phyloP scores from a whole-genome alignment of 1,284 basidiomycete species.

The Moesziomyces aphidis region DNA sequence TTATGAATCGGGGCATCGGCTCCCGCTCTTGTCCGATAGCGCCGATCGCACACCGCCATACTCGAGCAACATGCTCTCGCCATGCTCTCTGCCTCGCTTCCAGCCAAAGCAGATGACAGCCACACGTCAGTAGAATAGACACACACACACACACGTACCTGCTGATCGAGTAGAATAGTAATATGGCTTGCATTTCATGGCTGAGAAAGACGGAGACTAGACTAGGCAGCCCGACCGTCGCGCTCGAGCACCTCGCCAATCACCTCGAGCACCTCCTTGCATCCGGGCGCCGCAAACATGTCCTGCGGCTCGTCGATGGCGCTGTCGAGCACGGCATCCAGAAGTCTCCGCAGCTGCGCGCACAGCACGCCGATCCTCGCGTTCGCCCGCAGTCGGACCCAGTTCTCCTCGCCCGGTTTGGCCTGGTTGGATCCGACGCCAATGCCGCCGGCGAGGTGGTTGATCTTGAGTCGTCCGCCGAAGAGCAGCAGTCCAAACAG shows the following conservation, averaged over 20 bases:
- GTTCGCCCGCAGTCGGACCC: slow-evolving; percentile 81
- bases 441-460: slow-evolving; percentile 78
- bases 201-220: background rate
- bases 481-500: slow-evolving; percentile 86
- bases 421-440: slow-evolving; percentile 67
- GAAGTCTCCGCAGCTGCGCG: slow-evolving; percentile 78
- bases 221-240: slow-evolving; percentile 25
- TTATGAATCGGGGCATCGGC: background rate
- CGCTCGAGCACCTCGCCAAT: slow-evolving; percentile 33
- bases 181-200: background rate
- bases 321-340: slow-evolving; percentile 35
- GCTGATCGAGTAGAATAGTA: background rate
- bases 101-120: background rate
- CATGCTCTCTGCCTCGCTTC: background rate
- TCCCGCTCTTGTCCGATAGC: background rate
- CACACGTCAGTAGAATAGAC: background rate
- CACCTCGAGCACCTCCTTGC: slow-evolving; percentile 30
- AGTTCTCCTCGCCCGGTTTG: slow-evolving; percentile 62
- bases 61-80: too few relatives aligned
- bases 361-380: slow-evolving; percentile 89
- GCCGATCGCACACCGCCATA: background rate
- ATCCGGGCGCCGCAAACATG: slow-evolving; percentile 37
- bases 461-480: slow-evolving; percentile 81
- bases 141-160: background rate
- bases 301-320: slow-evolving; percentile 33